A percentile compares a stretch with the other conserved stretches of the same genome.
phyloP scores from a whole-genome alignment of 1,284 basidiomycete species.

The Golubevia sp. region DNA sequence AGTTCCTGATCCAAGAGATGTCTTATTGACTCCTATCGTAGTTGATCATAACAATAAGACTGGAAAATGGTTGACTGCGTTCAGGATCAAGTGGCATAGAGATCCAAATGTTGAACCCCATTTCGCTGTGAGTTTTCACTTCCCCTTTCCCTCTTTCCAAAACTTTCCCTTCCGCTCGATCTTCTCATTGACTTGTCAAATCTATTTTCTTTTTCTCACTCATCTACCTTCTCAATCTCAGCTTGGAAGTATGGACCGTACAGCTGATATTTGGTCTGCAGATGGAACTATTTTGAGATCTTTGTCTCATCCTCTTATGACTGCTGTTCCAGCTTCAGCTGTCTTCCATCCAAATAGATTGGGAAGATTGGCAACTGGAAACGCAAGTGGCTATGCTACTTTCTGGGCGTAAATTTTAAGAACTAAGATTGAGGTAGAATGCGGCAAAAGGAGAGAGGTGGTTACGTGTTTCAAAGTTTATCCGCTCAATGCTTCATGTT shows the following conservation, averaged over 20 bases:
- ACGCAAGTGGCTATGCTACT: slow-evolving; percentile 41
- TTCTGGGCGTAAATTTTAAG: slow-evolving; percentile 22
- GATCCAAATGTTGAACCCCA: slow-evolving; percentile 42
- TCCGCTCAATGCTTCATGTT: no score
- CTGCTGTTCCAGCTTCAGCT: slow-evolving; percentile 53
- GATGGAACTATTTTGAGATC: slow-evolving; percentile 38
- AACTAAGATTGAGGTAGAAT: not conserved
- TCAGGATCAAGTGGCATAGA: slow-evolving; percentile 46
- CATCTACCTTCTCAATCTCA: slow-evolving; percentile 4
- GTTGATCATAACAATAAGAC: slow-evolving; percentile 59
- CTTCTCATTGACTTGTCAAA: no score
- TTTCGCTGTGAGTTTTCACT: slow-evolving; percentile 18
- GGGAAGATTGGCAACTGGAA: slow-evolving; percentile 38
- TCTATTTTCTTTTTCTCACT: no score
- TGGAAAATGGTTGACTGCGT: slow-evolving; percentile 58
- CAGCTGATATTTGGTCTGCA: slow-evolving; percentile 43
- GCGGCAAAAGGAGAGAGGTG: no score
- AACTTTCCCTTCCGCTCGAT: not conserved
- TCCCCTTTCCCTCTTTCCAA: not conserved
- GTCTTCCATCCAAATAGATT: slow-evolving; percentile 40
- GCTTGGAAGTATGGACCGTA: slow-evolving; percentile 51
- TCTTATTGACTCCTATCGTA: slow-evolving; percentile 19
- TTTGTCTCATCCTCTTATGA: slow-evolving; percentile 50
- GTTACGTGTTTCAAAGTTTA: no score
- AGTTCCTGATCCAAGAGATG: slow-evolving; percentile 19